Conservation (phyloP, 768 basidiomycete genomes). For the Pisolithus albus region DNA sequence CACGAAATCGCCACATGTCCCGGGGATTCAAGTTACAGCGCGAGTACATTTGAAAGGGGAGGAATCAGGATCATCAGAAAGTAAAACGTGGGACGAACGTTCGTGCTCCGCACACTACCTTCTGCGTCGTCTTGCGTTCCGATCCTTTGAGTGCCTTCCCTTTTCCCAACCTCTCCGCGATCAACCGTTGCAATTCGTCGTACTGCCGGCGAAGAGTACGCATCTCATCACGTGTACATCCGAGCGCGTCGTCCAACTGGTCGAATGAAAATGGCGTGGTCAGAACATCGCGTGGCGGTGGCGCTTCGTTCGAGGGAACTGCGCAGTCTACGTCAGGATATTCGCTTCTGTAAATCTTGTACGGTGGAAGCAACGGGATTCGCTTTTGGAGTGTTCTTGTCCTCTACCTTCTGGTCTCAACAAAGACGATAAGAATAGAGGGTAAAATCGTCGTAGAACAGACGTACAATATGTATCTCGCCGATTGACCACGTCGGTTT, state of each 20-base stretch:
- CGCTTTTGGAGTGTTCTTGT: too few species aligned
- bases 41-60: neutral
- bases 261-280: too few species aligned
- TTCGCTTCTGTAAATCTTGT: too few species aligned
- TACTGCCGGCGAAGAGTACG: slow-evolving; percentile 19
- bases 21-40: slow-evolving; percentile 11
- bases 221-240: slow-evolving; percentile 19
- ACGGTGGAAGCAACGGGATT: too few species aligned
- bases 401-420: too few species aligned
- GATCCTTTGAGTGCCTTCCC: neutral
- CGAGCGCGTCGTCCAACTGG: slow-evolving; percentile 20
- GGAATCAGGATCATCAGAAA: neutral
- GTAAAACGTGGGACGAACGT: slow-evolving; percentile 8
- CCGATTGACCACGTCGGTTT: too few species aligned
- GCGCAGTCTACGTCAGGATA: too few species aligned
- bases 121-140: neutral
- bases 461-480: too few species aligned
- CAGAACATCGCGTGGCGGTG: too few species aligned
- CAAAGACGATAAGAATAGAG: too few species aligned
- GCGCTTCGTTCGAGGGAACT: too few species aligned
- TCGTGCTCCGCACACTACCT: slow-evolving; percentile 1
- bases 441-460: too few species aligned
- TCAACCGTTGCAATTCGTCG: slow-evolving; percentile 21
- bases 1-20: slow-evolving; percentile 3
- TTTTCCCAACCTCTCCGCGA: slow-evolving; percentile 7